These are phyloP conservation scores for Tetracentron sinense DNA, from an alignment of 164 flowering plant genomes.

Conservation along the genomic window DNA sequence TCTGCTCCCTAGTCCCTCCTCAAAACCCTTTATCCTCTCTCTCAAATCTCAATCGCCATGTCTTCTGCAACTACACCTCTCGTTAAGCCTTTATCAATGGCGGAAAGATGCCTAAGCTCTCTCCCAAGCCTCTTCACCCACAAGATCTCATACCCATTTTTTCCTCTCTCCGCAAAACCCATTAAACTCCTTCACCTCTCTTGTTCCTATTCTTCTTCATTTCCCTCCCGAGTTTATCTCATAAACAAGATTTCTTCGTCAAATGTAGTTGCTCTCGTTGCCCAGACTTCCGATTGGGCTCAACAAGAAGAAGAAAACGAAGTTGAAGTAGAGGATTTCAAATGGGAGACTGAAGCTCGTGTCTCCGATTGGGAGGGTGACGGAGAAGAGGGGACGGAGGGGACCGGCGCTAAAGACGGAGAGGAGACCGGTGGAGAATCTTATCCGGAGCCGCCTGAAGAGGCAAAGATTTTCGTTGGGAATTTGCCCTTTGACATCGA, in stretches of 20 bases:
- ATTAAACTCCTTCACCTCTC: constrained; percentile 10
- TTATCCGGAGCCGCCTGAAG: constrained; percentile 39
- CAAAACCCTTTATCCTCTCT: constrained; percentile 1
- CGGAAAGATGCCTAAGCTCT: constrained; percentile 31
- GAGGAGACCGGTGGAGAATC: constrained; percentile 17
- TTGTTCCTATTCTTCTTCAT: constrained; percentile 11
- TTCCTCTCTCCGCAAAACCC: constrained; percentile 35
- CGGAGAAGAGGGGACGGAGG: constrained; percentile 12
- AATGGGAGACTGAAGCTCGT: constrained; percentile 20
- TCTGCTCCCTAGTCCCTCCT: too few species aligned
- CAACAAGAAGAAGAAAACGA: constrained; percentile 13
- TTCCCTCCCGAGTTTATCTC: constrained; percentile 23
- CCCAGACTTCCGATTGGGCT: constrained; percentile 50
- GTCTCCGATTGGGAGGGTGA: constrained; percentile 20
- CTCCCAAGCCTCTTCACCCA: constrained; percentile 33
- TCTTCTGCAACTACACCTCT: constrained; percentile 27
- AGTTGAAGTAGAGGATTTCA: constrained; percentile 17
- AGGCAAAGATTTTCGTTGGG: constrained; percentile 57
- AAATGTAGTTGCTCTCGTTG: constrained; percentile 26
- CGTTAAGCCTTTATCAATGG: constrained; percentile 45
- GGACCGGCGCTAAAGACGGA: constrained; percentile 5
- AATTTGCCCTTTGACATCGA: constrained; percentile 50
- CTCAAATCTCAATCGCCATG: constrained; percentile 22
- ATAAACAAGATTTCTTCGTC: constrained; percentile 20
- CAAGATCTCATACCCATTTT: constrained; percentile 20